Evolutionary conservation across 192 early-diverging fungal genomes (phyloP), one percentile per base, ranked within the genome.

Genomic region (Polychytrium aggregatum): DNA sequence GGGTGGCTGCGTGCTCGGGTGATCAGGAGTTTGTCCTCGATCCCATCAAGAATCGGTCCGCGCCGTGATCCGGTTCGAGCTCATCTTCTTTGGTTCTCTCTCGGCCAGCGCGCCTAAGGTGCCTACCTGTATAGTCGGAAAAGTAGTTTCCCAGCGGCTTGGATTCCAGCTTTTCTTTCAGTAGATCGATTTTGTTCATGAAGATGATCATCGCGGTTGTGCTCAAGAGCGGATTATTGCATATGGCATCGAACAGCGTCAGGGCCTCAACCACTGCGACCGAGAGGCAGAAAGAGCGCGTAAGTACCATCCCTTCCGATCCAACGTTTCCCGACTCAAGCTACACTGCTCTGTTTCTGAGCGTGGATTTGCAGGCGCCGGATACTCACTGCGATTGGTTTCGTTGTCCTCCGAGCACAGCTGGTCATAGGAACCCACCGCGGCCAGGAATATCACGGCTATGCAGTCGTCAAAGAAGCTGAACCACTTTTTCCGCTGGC

Each of bases 161-260:
- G 21, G 48, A 61, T 40, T 63, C 44, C 17, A 76, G 45, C 49
- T 72, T 76, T 49, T 61, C 56, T 36, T 57, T 59, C 31, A 76
- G 56, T 20, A 76, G 43, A 44, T 76, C 73, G 27, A 76, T 70
- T 45, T 76, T 76, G 59, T 75, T 76, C 44, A 76, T 55, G 40
- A 76, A 71, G 14, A 76, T 47, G 39, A 76, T 72, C 50, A 76
- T 76, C 29, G 64, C 53, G 2, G 61, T 65, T 35, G 73, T 63
- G 24, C 57, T 62, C 47, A 76, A 67, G 35, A 76, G 52, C 9
- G 63, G 64, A 35, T 71, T 52, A 44, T 76, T 76, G 55, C 57
- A 59, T 13, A 76, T 72, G n/a, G 61, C 57, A 11, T 64, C 61
- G 33, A 76, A 76, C 8, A 76, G 47, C 44, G 63, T 65, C 38